Conservation (phyloP, 768 basidiomycete genomes). For the Pulveroboletus sp. region DNA sequence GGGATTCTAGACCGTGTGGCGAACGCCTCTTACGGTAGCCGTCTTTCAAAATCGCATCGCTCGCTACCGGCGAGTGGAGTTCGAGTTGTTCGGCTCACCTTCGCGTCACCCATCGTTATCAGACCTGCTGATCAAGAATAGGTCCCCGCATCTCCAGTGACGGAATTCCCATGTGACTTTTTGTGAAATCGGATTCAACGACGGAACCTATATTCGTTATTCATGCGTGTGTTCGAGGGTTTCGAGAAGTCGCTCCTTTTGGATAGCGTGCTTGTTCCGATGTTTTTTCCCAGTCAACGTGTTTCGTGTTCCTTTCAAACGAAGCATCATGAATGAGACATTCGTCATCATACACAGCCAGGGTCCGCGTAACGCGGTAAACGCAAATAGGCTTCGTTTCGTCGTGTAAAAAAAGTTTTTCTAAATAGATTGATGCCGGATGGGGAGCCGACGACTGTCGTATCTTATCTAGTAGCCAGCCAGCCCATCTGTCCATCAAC, state of each 20-base stretch:
- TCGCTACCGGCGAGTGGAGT: background rate
- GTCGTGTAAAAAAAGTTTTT: background rate
- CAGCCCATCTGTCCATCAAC: too few species aligned
- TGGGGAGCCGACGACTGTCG: background rate
- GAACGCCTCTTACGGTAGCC: background rate
- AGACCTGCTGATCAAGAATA: constrained; percentile 7
- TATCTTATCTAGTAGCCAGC: constrained; percentile 12
- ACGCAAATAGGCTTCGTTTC: background rate
- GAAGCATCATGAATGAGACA: background rate
- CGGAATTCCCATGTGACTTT: constrained; percentile 4
- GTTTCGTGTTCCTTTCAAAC: constrained; percentile 6
- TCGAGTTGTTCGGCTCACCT: background rate
- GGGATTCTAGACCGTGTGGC: background rate
- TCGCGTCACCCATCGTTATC: constrained; percentile 10
- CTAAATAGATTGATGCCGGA: background rate
- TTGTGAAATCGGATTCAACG: background rate
- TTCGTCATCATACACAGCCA: background rate
- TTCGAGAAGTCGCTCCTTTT: constrained; percentile 2
- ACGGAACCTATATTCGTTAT: constrained; percentile 7
- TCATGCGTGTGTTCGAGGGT: background rate
- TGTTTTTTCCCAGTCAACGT: constrained; percentile 2
- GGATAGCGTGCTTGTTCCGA: background rate
- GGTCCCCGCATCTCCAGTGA: constrained; percentile 1
- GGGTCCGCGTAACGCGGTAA: background rate
- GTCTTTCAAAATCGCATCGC: background rate